Conservation (phyloP, 2,329 filamentous ascomycete genomes). For the Aspergillus uvarum region DNA sequence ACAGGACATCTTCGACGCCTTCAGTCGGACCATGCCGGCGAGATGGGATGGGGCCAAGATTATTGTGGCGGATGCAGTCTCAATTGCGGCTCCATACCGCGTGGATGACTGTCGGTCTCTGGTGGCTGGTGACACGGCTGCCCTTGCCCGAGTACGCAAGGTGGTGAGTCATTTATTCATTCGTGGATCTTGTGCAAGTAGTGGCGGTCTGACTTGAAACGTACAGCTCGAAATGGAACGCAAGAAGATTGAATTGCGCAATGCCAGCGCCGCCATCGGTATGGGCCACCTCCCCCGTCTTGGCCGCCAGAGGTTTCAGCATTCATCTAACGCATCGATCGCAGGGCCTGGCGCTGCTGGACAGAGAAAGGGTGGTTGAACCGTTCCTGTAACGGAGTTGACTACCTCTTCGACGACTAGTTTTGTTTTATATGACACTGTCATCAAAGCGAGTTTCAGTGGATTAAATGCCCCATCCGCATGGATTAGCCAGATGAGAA, state of each 20-base stretch:
- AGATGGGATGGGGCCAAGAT: slow-evolving; percentile 61
- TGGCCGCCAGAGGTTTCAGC: background rate
- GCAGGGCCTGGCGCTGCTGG: slow-evolving; percentile 25
- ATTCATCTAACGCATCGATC: background rate
- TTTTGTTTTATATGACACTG: background rate
- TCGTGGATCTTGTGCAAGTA: background rate
- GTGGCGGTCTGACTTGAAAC: background rate
- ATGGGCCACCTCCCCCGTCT: slow-evolving; percentile 13
- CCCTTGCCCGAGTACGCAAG: slow-evolving; percentile 48
- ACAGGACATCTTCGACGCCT: slow-evolving; percentile 63
- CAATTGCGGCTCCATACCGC: slow-evolving; percentile 59
- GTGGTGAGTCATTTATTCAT: slow-evolving; percentile 43
- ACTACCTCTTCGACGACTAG: background rate
- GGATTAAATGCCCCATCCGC: background rate
- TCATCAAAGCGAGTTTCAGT: background rate
- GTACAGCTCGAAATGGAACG: slow-evolving; percentile 49
- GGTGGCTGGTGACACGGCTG: slow-evolving; percentile 41
- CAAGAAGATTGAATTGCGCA: slow-evolving; percentile 48
- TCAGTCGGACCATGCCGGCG: slow-evolving; percentile 60
- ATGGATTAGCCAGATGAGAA: background rate
- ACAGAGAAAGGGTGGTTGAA: slow-evolving; percentile 34
- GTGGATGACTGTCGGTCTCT: slow-evolving; percentile 53
- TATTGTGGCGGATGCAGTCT: slow-evolving; percentile 60
- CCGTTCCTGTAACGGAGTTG: background rate
- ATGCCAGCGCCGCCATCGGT: slow-evolving; percentile 40